Evolutionary conservation across 176 grass and related monocot genomes (phyloP).

Genomic region (Aegilops longissima): DNA sequence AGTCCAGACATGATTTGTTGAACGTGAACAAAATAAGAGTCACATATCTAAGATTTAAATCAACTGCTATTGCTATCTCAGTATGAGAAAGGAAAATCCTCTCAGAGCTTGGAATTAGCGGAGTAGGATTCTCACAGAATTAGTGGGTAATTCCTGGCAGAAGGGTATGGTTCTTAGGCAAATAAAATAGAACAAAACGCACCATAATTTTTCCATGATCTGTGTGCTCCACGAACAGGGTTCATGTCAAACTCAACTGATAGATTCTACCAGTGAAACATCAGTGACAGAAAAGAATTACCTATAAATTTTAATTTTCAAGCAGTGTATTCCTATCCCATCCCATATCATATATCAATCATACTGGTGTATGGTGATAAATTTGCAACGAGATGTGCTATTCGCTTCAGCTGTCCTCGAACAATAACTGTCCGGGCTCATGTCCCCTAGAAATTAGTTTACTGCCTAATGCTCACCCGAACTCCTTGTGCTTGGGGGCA

Average conservation of each 20-base stretch:
- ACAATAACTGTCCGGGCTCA: neutral
- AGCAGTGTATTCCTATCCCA: neutral
- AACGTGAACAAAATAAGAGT: too few relatives aligned
- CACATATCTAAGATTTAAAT: too few relatives aligned
- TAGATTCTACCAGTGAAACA: neutral
- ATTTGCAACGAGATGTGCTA: too few relatives aligned
- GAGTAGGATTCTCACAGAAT: neutral
- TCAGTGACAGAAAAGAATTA: neutral
- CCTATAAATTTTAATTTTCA: neutral
- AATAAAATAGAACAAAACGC: neutral
- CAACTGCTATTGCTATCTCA: neutral
- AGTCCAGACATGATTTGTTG: too few relatives aligned
- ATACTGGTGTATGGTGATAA: too few relatives aligned
- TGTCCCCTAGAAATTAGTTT: neutral
- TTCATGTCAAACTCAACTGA: neutral
- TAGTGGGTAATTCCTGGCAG: neutral
- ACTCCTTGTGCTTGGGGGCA: constrained; percentile 37
- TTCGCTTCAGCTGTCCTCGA: neutral
- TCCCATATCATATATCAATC: too few relatives aligned
- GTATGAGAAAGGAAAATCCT: neutral
- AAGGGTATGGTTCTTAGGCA: neutral
- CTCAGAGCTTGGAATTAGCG: neutral
- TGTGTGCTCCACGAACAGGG: neutral
- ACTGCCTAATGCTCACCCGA: constrained; percentile 7
- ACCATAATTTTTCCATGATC: neutral